Conservation (phyloP, 1,139 yeast genomes). For the Saccharomycopsis phalli region DNA sequence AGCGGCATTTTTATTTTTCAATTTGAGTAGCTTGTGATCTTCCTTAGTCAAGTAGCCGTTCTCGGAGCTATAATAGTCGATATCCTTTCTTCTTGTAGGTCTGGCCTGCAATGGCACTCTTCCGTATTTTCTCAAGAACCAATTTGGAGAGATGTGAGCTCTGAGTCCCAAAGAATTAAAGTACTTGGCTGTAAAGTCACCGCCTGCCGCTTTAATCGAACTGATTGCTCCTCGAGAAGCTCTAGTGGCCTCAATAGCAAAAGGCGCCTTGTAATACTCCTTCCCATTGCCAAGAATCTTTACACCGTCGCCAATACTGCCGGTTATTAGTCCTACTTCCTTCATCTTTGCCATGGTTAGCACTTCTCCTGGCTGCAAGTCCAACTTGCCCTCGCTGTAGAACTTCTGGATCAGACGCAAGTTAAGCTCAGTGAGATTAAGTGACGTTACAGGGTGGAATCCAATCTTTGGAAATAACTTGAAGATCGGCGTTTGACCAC, state of each 20-base stretch:
- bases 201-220: constrained; percentile 64
- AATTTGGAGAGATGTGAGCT: constrained; percentile 70
- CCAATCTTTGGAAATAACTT: constrained; percentile 89
- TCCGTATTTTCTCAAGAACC: constrained; percentile 59
- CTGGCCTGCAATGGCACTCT: constrained; percentile 78
- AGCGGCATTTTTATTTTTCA: constrained; percentile 4
- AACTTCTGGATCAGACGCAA: constrained; percentile 53
- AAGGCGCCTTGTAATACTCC: constrained; percentile 45
- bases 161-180: constrained; percentile 57
- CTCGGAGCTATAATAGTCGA: constrained; percentile 56
- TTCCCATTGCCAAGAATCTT: constrained; percentile 68
- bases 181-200: constrained; percentile 65
- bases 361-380: constrained; percentile 51
- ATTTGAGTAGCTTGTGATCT: constrained; percentile 11
- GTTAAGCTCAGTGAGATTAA: constrained; percentile 44
- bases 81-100: constrained; percentile 77
- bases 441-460: constrained; percentile 52
- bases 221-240: constrained; percentile 71
- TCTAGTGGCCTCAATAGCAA: constrained; percentile 70
- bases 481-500: constrained; percentile 96
- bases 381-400: constrained; percentile 60
- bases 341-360: constrained; percentile 58
- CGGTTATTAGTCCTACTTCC: constrained; percentile 64
- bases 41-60: constrained; percentile 18
- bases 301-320: constrained; percentile 70